These are phyloP conservation scores for Xanthoceras sorbifolium DNA, from an alignment of 345 rosid genomes.

Conservation along the genomic window DNA sequence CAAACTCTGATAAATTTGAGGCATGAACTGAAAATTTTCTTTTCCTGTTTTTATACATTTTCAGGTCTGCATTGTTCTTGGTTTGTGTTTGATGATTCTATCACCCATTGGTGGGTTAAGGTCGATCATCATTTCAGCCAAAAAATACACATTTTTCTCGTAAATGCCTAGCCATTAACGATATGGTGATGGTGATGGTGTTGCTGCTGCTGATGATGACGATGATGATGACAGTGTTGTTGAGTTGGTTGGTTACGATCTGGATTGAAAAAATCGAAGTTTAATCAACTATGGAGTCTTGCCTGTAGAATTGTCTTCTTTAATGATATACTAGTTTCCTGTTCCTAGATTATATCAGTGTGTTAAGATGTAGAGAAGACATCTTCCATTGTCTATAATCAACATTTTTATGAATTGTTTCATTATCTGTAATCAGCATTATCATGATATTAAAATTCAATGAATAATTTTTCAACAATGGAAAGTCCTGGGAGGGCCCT, in stretches of 20 bases:
- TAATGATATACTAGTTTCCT: too few species aligned
- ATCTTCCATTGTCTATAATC: too few species aligned
- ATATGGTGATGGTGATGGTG: background rate
- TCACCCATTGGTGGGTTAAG: conserved; percentile 78
- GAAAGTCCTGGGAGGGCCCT: too few species aligned
- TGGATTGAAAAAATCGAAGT: background rate
- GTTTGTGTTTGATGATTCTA: conserved; percentile 47
- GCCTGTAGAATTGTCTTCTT: background rate
- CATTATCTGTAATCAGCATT: too few species aligned
- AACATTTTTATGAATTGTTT: too few species aligned
- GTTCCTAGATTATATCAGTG: too few species aligned
- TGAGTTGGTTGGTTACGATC: too few species aligned
- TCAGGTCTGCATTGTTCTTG: conserved; percentile 69
- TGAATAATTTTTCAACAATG: too few species aligned
- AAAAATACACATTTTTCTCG: conserved; percentile 56
- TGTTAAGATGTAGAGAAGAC: too few species aligned
- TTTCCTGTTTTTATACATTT: background rate
- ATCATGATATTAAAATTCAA: too few species aligned
- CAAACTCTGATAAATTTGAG: background rate
- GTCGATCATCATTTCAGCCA: conserved; percentile 53
- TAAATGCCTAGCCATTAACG: conserved; percentile 14
- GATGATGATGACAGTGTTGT: background rate
- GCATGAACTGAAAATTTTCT: background rate
- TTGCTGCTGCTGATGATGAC: background rate
- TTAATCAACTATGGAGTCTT: background rate